Evolutionary conservation across 2,329 filamentous ascomycete genomes (phyloP).

Genomic region (Alternaria ventricosa): DNA sequence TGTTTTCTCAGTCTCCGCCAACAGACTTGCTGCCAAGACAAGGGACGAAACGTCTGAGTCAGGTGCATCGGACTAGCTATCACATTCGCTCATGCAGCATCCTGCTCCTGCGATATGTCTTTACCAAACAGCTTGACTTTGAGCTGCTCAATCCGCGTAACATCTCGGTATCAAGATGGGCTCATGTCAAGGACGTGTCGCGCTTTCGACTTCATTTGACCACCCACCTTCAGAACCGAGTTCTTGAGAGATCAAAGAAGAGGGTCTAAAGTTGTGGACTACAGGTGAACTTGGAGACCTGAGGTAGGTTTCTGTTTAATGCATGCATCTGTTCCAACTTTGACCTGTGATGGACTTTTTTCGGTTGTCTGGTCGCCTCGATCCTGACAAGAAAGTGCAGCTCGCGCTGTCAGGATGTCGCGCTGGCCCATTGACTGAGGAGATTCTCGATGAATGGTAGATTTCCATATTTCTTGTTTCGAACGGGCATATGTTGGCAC

Average conservation of each 20-base stretch:
- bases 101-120: neutral
- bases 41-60: neutral
- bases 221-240: neutral
- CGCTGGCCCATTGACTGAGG: neutral
- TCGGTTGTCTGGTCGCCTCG: neutral
- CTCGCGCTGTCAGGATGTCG: neutral
- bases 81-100: neutral
- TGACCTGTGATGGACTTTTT: neutral
- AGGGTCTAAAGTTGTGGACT: neutral
- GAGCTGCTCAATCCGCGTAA: neutral
- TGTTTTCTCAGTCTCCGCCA: neutral
- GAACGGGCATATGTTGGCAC: neutral
- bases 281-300: neutral
- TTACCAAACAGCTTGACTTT: neutral
- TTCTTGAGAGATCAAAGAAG: neutral
- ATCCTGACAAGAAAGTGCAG: neutral
- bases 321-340: neutral
- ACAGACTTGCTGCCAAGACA: neutral
- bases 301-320: neutral
- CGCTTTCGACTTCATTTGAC: neutral
- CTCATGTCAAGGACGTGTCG: neutral
- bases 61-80: neutral
- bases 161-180: neutral
- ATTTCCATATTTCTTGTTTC: neutral
- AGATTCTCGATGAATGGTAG: neutral